Evolutionary conservation across 2,329 filamentous ascomycete species (phyloP), one percentile per base, ranked within the genome.

Genomic region (Passalora sequoiae): DNA sequence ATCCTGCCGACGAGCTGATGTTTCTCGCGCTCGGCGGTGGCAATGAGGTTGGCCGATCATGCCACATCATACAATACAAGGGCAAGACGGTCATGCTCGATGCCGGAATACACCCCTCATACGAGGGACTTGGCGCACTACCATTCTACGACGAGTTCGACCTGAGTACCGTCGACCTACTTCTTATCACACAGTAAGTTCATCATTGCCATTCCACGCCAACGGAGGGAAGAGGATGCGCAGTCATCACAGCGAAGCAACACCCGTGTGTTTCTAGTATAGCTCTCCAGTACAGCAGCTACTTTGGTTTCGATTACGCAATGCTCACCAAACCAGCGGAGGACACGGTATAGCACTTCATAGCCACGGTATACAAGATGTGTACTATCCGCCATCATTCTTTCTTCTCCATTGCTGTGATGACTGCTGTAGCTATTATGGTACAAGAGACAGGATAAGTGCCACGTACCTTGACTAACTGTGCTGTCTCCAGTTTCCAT

Each of bases 81-180:
- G 92, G 92, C 50, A 98, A 98, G 69, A 97, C 91, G 4, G 88
- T 98, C 56, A 98, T 98, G 92, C 86, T 98, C 57, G 92, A 98
- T 71, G 92, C 92, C 38, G 92, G 92, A 38, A 91, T 96, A 71
- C 92, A 98, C 66, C 89, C 92, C 38, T 92, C 88, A 6, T 95
- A 96, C 66, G 89, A 97, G 61, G 92, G 92, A 27, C 81, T 97
- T 48, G 87, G 89, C 2, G 86, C 87, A 7, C 80, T 98, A 38
- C 92, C 92, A 0, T 98, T 96, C 71, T 98, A 96, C 68, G 92
- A 98, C 65, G 89, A 97, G 62, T 98, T 97, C 67, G 92, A 98
- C 63, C 76, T 98, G 15, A 96, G 91, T 69, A 95, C 88, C 1
- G 89, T 98, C 55, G 92, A 98, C 66, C 85, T 98, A 59, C 84